Evolutionary conservation across 2,329 filamentous ascomycete genomes (phyloP), one percentile per base, ranked within the genome.

Genomic region (Venturia nashicola): DNA sequence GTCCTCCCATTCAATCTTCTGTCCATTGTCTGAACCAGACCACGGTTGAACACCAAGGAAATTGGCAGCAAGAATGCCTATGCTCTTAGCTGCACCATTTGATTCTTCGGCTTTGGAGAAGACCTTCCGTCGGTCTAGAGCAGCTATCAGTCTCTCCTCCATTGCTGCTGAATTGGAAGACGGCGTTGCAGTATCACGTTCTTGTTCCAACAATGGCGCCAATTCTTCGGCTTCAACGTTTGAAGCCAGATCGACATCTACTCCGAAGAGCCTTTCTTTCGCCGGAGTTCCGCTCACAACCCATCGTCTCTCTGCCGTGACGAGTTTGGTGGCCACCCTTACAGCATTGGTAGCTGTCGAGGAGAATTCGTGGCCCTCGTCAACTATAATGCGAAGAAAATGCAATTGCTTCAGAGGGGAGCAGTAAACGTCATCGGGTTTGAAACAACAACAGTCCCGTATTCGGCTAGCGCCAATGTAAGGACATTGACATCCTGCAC

Each of bases 201-300:
- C 32, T 36, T 18, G 27, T 36, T 57, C 51, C 12, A 36, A 14
- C 51, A 57, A 36, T 46, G 11, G 70, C 70, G n/a, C 20, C 16
- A 27, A 71, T n/a, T 70, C 70, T 59, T 71, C 66, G 5, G 70
- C 72, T 65, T 78, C 74, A 8, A 55, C 20, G 20, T 62, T 40
- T 39, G 75, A 71, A 2, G 78, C 76, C 34, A 84, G 71, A 64
- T 83, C 83, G 14, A 86, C 78, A 66, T 90, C 85, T 0, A 91
- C 82, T 0, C 92, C 91, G 64, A 91, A 90, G 0, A 97, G 77
- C 27, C 64, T 65, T 11, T 91, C 90, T 66, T 86, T 87, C 0
- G 91, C 91, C 2, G 93, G 93, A 0, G 93, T 97, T 64, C 93
- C 93, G 0, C 90, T 95, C 0, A 96, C 88, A 4, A 96, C 85